Base-by-base conservation (phyloP, 495 filamentous ascomycete species). In the Pyrenula aspistea region DNA sequence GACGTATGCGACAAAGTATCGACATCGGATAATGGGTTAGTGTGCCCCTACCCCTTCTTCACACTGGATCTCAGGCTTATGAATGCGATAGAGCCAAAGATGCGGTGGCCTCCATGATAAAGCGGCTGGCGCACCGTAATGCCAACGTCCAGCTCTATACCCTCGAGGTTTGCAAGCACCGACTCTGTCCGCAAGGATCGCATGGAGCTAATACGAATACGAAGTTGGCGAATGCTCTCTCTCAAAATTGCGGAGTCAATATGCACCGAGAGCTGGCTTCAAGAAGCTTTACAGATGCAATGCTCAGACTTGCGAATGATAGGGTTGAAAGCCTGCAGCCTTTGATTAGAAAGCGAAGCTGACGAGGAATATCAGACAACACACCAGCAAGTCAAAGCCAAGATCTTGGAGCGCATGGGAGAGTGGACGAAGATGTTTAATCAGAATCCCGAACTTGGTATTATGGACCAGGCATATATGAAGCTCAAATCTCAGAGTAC, bases 91-190 rank as follows among this genome's bases (percentile, higher is more conserved):
- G 91, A 49, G 79, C 90, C 54, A 95, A 95, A 73, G 92, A 97
- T 74, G 91, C 84, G 19, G 89, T 97, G 59, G 88, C 90, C 59
- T 86, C 88, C 58, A 79, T 98, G 78, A 98, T 97, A 69, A 97
- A 96, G 73, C 79, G 93, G 57, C 77, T 98, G 60, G 94, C 93
- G 56, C 92, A 98, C 72, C 83, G 93, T 59, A 98, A 98, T 72
- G 93, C 93, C 56, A 97, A 98, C 71, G 93, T 98, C n/a, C 93
- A 98, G 73, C 78, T 98, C 25, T 98, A 98, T 67, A 97, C 93
- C 20, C 78, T 98, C 57, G 93, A 98, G 80, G 90, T 93, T 62
- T 51, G 78, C 57, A 51, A 21, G 47, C 10, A 22, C 24, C 25
- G 24, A 21, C 24, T 11, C 23, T 24, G 23, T 11, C 8, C 65